Conservation (phyloP, 495 filamentous ascomycete genomes). For the Neurospora pannonica region DNA sequence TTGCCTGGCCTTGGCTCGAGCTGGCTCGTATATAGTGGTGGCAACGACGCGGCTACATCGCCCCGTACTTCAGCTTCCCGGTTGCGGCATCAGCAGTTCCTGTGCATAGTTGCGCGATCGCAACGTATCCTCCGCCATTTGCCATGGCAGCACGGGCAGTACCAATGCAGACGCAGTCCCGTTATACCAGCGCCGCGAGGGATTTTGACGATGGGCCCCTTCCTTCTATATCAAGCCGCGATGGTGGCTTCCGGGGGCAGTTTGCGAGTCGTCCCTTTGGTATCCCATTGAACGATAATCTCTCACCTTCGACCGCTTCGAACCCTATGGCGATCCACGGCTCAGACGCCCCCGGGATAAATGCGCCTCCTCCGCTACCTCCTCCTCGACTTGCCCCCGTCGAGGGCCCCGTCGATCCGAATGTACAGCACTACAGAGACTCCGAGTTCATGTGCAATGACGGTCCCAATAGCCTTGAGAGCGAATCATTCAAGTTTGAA, state of each 20-base stretch:
- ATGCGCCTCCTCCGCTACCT: conserved; percentile 42
- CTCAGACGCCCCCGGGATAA: conserved; percentile 9
- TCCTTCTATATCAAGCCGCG: conserved; percentile 22
- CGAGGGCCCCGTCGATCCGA: conserved; percentile 23
- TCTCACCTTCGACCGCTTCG: conserved; percentile 24
- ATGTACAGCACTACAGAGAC: conserved; percentile 18
- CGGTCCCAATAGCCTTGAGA: conserved; percentile 11
- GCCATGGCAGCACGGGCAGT: not conserved
- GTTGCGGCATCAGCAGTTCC: not conserved
- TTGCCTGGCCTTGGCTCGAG: not conserved
- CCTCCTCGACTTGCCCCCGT: conserved; percentile 35
- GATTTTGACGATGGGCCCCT: conserved; percentile 13
- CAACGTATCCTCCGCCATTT: not conserved
- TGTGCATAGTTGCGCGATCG: not conserved
- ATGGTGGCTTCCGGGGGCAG: conserved; percentile 6
- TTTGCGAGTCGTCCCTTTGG: conserved; percentile 9
- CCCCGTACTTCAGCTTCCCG: not conserved
- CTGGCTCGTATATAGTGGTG: not conserved
- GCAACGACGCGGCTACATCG: not conserved
- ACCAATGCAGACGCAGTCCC: not conserved
- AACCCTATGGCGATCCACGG: conserved; percentile 29
- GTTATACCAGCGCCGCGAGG: not conserved
- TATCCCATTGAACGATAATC: conserved; percentile 14
- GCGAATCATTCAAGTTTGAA: conserved; percentile 19
- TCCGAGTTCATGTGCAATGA: conserved; percentile 12